Evolutionary conservation across 176 grass and related monocot genomes (phyloP), one percentile per base, ranked within the genome.

Genomic region (Leersia perrieri): DNA sequence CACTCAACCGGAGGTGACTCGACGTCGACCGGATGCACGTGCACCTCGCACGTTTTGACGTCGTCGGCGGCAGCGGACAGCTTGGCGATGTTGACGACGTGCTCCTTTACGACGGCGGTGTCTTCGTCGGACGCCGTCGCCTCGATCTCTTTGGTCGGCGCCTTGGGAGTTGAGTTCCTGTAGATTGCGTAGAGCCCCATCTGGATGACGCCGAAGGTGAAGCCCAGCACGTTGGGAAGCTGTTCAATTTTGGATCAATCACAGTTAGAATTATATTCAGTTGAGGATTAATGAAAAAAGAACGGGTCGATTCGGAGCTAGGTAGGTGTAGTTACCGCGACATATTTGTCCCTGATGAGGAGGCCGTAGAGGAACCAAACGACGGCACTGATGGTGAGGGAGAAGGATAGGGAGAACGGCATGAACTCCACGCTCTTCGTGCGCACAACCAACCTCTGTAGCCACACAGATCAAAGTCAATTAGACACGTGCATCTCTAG

Each of bases 381-480:
- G 13, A 94, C 61, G 3, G 94, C 89, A 13, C 89, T 92, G 15
- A 88, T 2, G 36, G 94, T 97, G 63, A 97, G 94, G 28, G 87
- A 94, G 55, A 94, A 39, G 3, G 94, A 97, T 15, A 97, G 91
- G 1, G 72, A 92, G 85, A 97, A 97, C 11, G 94, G 94, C 91
- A 97, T 94, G 85, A 94, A 97, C 82, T 97, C 94, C 0, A 97
- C 94, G 29, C 94, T 97, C 33, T 75, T 73, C 6, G 94, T 94
- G 27, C 87, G 87, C 44, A 97, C 76, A 29, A 97, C 94, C 28
- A 90, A 79, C 26, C 94, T 85, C 94, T 97, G 87, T n/a, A n/a
- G n/a, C n/a, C n/a, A n/a, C n/a, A n/a, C 23, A 86, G 68, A 62
- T 33, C 2, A 1, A 77, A 11, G 11, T 7, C 39, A 40, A 5